These are phyloP conservation scores for Blepharisma japonicum DNA, from an alignment of 73 alveolate genomes.

Conservation along the genomic window DNA sequence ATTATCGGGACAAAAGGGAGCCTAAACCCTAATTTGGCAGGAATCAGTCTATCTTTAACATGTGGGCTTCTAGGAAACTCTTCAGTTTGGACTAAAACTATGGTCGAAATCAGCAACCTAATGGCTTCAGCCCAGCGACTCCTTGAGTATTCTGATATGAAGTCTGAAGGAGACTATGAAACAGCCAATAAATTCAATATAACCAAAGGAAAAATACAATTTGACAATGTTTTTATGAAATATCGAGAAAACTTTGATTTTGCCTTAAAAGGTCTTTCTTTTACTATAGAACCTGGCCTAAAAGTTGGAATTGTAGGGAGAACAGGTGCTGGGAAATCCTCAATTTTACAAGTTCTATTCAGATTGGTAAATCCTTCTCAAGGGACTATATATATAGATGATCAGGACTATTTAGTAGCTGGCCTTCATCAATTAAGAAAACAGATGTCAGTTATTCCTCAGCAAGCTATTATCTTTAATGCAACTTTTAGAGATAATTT, in stretches of 20 bases:
- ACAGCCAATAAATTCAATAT: not conserved
- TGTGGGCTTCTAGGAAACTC: not conserved
- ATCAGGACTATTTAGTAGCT: constrained; percentile 48
- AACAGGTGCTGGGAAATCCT: constrained; percentile 98
- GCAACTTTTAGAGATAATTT: constrained; percentile 70
- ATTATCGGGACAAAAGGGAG: constrained; percentile 25
- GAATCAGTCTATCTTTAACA: not conserved
- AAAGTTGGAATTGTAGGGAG: constrained; percentile 92
- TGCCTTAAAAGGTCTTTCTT: constrained; percentile 65
- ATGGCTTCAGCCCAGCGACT: constrained; percentile 2
- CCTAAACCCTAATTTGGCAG: constrained; percentile 20
- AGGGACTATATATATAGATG: constrained; percentile 57
- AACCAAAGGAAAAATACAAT: constrained; percentile 27
- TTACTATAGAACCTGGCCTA: constrained; percentile 66
- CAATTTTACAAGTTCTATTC: constrained; percentile 69
- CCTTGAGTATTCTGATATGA: not conserved
- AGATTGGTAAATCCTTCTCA: constrained; percentile 25
- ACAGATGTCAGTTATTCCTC: constrained; percentile 68
- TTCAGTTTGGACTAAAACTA: not conserved
- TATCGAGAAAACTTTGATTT: constrained; percentile 30
- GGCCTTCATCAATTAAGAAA: constrained; percentile 59
- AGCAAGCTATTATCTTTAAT: constrained; percentile 66
- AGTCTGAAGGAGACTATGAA: not conserved
- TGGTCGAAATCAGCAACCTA: not conserved
- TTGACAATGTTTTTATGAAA: constrained; percentile 42